Conservation (phyloP, 176 grass and related monocot species). For the Triticum monococcum region DNA sequence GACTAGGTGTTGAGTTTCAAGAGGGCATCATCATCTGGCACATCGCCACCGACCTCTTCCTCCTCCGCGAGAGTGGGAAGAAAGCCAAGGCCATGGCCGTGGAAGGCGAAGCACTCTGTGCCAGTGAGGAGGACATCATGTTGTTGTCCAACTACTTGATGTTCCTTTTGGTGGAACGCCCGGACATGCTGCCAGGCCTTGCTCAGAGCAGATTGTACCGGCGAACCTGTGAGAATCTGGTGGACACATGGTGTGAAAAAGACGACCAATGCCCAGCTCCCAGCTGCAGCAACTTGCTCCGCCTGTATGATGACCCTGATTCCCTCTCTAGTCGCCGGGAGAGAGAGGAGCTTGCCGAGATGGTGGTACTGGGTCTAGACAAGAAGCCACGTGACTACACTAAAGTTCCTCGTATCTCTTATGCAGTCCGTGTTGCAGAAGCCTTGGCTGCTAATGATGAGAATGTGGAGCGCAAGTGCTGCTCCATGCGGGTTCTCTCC, state of each 20-base stretch:
- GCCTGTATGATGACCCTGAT: no score
- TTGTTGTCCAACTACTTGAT: not conserved
- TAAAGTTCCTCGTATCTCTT: not conserved
- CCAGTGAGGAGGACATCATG: not conserved
- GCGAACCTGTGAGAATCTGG: no score
- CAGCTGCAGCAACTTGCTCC: no score
- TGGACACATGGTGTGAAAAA: no score
- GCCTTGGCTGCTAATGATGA: fast-evolving
- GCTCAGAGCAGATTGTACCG: no score
- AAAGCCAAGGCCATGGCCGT: no score
- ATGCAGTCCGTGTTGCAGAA: fast-evolving
- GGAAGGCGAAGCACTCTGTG: no score
- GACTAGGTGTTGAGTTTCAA: not conserved
- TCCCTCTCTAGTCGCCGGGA: no score
- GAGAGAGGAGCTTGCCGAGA: not conserved
- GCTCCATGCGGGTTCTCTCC: not conserved
- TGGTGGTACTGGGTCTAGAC: fast-evolving
- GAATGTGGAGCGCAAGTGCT: fast-evolving
- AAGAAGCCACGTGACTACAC: fast-evolving
- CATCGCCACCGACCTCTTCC: no score
- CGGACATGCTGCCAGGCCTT: no score
- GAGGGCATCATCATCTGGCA: not conserved
- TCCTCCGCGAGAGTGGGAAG: no score
- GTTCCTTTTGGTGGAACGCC: not conserved
- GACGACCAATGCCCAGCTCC: no score